Percentiles rank a stretch among this genome's conserved stretches.
Evolutionary conservation across 139 green algal species (phyloP).

Genomic region (Dunaliella sp.): DNA sequence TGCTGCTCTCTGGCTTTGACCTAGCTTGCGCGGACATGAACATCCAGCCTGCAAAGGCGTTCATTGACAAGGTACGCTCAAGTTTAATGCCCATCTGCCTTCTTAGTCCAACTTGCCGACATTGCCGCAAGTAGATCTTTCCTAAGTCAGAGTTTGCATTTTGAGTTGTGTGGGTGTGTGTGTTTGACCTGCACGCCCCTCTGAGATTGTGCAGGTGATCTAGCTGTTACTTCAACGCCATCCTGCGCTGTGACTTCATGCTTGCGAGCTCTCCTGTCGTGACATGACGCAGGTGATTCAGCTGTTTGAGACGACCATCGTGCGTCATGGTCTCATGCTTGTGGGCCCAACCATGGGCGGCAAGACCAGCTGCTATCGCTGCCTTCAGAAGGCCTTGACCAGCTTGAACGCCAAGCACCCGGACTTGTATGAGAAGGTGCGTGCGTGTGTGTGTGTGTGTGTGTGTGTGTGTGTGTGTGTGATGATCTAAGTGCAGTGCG

Average conservation of each 20-base stretch:
- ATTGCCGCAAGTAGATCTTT: no score
- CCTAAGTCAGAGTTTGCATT: no score
- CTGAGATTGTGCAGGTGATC: conserved; percentile 67
- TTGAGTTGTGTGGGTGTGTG: no score
- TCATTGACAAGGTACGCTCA: conserved; percentile 57
- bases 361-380: conserved; percentile 73
- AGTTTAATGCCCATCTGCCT: no score
- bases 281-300: conserved; percentile 75
- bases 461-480: not conserved
- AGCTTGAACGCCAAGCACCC: conserved; percentile 31
- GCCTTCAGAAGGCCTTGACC: conserved; percentile 49
- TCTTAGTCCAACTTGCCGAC: no score
- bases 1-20: conserved; percentile 45
- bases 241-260: no score
- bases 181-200: not conserved
- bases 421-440: conserved; percentile 35
- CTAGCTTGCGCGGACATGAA: conserved; percentile 46
- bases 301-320: conserved; percentile 84
- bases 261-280: no score
- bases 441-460: no score
- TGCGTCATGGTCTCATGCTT: conserved; percentile 85
- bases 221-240: no score
- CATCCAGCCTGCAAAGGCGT: conserved; percentile 59
- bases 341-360: conserved; percentile 78
- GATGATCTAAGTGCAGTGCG: no score